Evolutionary conservation across 2,329 filamentous ascomycete genomes (phyloP), one percentile per base, ranked within the genome.

Genomic region (Trichophyton verrucosum): DNA sequence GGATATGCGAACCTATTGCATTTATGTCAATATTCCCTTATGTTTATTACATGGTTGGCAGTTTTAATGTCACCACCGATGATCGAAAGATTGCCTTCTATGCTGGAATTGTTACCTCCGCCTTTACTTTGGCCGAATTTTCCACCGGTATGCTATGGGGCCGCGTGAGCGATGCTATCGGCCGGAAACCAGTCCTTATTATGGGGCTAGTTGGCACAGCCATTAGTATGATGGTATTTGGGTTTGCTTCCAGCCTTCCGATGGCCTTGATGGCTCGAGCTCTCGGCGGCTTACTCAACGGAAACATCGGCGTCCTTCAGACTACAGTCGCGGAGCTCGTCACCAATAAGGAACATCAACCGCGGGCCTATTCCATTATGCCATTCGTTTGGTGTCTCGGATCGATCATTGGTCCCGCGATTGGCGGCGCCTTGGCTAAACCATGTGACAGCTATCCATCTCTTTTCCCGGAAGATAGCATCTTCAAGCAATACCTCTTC

Each of bases 11-110:
- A 73, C 94, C 94, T 59, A 97, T 99, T 74, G 94, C 94, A 4
- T 97, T 99, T 80, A 97, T 96, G 90, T 96, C 91, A 60, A 96
- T 97, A 68, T 97, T 99, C 72, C 94, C 94, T 1, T 99, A 97
- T 75, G 91, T 95, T 68, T 97, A 96, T 78, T 92, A 88, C 78
- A 97, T 99, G 94, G 87, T 97, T 67, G 81, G 91, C 69, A 90
- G 91, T 64, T 97, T 97, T 75, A 80, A 88, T 69, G 86, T 96
- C 71, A 89, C 91, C 64, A 80, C 89, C 55, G 85, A 91, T 70
- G 80, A 87, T 64, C 85, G 82, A 68, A 85, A 88, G 71, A 95
- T 96, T 67, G 89, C 91, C 13, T 84, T 96, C 61, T 97, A 96
- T 73, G 91, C 90, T 27, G 92, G 94, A 69, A 89, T 96, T 85